Evolutionary conservation across 768 basidiomycete species (phyloP), one percentile per base, ranked within the genome.

Genomic region (Tricholoma hemisulphureum): DNA sequence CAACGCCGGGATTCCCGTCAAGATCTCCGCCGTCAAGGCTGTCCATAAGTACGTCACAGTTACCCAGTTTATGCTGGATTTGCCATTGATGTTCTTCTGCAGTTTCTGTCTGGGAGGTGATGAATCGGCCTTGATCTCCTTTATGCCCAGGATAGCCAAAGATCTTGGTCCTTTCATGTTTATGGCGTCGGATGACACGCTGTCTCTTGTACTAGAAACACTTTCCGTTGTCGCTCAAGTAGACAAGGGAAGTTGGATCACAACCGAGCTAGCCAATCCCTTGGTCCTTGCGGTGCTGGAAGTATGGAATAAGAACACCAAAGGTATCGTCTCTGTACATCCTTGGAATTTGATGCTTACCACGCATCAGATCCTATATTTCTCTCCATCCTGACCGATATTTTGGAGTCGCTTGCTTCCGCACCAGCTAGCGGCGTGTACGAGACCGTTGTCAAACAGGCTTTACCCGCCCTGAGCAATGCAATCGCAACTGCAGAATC

Each of bases 11-110:
- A 79, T 94, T n/a, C 91, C 93, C 0, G 89, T 98, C 65, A 98
- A 98, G 72, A 80, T 98, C 5, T 95, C 93, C 1, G 95, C 96
- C 9, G 89, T 98, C 24, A 91, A 93, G 71, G 94, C 96, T 2
- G 80, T 98, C 35, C 87, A 91, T 66, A 95, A 98, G 97, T 98
- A 65, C 57, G 85, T 69, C 1, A n/a, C 26, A 7, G 16, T 16
- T 7, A 14, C 24, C 3, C n/a, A 28, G 29, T 55, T 5, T 45
- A 16, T 9, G 13, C n/a, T n/a, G n/a, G n/a, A 41, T 59, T 53
- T 7, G 55, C 39, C 58, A 23, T 57, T 31, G 67, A 62, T 11
- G 45, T 32, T 55, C 53, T 58, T n/a, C 35, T 57, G 18, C 56
- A 91, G 89, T 67, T 91, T 91, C 75, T 89, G 83, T 71, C 78